Conservation (phyloP, 2,329 filamentous ascomycete species). For the Alternaria hordeiaustralica region DNA sequence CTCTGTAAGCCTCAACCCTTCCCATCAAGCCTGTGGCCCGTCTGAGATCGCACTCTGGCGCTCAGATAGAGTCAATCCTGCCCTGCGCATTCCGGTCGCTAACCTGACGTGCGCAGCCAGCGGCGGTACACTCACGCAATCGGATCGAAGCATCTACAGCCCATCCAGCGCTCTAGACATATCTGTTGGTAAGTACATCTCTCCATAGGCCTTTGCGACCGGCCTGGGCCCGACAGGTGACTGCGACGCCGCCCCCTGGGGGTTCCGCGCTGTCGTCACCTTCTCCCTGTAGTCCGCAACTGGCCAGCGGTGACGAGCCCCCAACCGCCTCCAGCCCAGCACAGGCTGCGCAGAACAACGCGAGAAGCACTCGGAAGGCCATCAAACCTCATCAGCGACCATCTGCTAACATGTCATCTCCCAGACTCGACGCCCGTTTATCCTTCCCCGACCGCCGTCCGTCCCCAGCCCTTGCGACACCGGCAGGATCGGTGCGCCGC, state of each 20-base stretch:
- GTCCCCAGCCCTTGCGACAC: slow-evolving; percentile 48
- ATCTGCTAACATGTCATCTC: slow-evolving; percentile 28
- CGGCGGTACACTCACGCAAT: slow-evolving; percentile 45
- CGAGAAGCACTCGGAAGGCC: slow-evolving; percentile 24
- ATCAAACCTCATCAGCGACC: slow-evolving; percentile 24
- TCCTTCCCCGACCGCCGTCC: slow-evolving; percentile 41
- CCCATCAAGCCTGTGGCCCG: slow-evolving; percentile 21
- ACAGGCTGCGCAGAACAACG: slow-evolving; percentile 23
- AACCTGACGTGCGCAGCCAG: slow-evolving; percentile 41
- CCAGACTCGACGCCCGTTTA: slow-evolving; percentile 30
- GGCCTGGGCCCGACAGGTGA: slow-evolving; percentile 11
- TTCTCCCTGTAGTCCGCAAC: slow-evolving; percentile 39
- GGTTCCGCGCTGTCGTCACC: slow-evolving; percentile 32
- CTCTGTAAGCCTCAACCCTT: slow-evolving; percentile 31
- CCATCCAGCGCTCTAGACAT: slow-evolving; percentile 31
- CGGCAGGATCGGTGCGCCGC: slow-evolving; percentile 46
- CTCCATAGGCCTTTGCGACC: slow-evolving; percentile 43
- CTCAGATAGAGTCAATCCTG: slow-evolving; percentile 17
- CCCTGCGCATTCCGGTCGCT: slow-evolving; percentile 36
- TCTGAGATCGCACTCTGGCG: slow-evolving; percentile 17
- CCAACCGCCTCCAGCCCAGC: slow-evolving; percentile 28
- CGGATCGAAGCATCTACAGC: slow-evolving; percentile 38
- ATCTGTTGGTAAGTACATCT: slow-evolving; percentile 43
- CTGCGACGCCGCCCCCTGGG: slow-evolving; percentile 25
- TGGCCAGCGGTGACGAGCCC: slow-evolving; percentile 41